phyloP scores from a whole-genome alignment of 768 basidiomycete genomes.

The Auriculariales sp. region DNA sequence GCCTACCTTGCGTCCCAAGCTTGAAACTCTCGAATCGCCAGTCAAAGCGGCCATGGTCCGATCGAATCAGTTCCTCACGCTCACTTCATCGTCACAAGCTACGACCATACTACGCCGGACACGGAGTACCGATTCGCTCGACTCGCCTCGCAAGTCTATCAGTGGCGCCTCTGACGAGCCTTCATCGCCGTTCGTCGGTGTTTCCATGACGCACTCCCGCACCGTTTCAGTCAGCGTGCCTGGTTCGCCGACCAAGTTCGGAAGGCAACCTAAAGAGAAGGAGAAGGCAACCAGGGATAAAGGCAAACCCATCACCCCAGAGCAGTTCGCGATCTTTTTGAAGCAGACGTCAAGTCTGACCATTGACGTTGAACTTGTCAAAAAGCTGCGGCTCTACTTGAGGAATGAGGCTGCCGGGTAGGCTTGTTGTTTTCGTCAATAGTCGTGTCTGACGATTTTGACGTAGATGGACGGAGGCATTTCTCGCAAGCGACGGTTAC shows the following conservation, averaged over 20 bases:
- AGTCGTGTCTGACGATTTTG: slow-evolving; percentile 1
- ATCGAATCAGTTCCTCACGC: slow-evolving; percentile 50
- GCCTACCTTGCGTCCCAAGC: slow-evolving; percentile 56
- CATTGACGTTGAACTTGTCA: slow-evolving; percentile 77
- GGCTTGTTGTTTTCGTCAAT: slow-evolving; percentile 7
- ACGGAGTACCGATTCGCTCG: slow-evolving; percentile 59
- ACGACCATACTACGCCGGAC: slow-evolving; percentile 51
- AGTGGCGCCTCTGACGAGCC: background rate
- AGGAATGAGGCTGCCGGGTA: slow-evolving; percentile 86
- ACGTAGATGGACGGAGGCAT: slow-evolving; percentile 80
- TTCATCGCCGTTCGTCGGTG: too few relatives aligned
- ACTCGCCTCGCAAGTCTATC: slow-evolving; percentile 28
- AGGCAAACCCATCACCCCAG: slow-evolving; percentile 44
- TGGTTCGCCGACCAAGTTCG: slow-evolving; percentile 22
- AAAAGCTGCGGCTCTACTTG: slow-evolving; percentile 74
- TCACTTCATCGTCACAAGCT: slow-evolving; percentile 23
- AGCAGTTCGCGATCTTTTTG: slow-evolving; percentile 52
- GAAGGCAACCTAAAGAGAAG: slow-evolving; percentile 17
- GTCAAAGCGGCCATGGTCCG: slow-evolving; percentile 90
- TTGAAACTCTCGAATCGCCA: slow-evolving; percentile 64
- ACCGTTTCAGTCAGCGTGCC: slow-evolving; percentile 46
- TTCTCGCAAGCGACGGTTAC: slow-evolving; percentile 75
- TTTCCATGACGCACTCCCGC: slow-evolving; percentile 39
- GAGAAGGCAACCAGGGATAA: slow-evolving; percentile 3
- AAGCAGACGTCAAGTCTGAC: slow-evolving; percentile 50